Evolutionary conservation across 2,329 filamentous ascomycete genomes (phyloP).

Genomic region (Daldinia sp.): DNA sequence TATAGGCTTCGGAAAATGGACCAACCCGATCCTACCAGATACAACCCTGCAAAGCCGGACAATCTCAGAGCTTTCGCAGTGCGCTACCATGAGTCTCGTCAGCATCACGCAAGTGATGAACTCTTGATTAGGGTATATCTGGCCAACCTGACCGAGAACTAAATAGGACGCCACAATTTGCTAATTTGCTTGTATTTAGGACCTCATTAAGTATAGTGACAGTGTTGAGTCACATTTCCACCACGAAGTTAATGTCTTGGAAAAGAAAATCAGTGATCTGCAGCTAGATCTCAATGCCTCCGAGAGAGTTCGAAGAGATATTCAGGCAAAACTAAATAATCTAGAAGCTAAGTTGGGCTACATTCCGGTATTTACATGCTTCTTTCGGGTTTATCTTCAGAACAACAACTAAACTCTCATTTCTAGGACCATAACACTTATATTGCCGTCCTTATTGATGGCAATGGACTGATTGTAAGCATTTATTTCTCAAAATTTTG

Average conservation of each 20-base stretch:
- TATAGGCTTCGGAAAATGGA: background rate
- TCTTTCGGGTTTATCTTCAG: constrained; percentile 23
- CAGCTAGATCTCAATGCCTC: constrained; percentile 65
- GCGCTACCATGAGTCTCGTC: background rate
- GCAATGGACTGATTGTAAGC: constrained; percentile 70
- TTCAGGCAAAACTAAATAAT: constrained; percentile 62
- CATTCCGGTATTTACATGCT: constrained; percentile 53
- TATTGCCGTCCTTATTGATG: constrained; percentile 71
- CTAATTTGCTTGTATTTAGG: constrained; percentile 52
- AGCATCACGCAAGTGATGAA: background rate
- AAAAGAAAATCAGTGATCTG: constrained; percentile 57
- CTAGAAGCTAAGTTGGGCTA: constrained; percentile 54
- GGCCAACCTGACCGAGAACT: background rate
- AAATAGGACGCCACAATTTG: background rate
- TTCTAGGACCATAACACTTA: constrained; percentile 68
- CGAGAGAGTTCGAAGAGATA: constrained; percentile 60
- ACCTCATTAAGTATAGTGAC: constrained; percentile 62
- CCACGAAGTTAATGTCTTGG: constrained; percentile 59
- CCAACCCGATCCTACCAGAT: background rate
- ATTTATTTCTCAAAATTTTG: constrained; percentile 28
- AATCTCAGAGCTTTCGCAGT: background rate
- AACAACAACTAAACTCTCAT: constrained; percentile 38
- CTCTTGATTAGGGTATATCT: background rate
- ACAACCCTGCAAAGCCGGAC: background rate
- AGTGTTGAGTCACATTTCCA: constrained; percentile 58